These are phyloP conservation scores for Panicum virgatum DNA, from an alignment of 202 grass and related monocot genomes.

Conservation along the genomic window DNA sequence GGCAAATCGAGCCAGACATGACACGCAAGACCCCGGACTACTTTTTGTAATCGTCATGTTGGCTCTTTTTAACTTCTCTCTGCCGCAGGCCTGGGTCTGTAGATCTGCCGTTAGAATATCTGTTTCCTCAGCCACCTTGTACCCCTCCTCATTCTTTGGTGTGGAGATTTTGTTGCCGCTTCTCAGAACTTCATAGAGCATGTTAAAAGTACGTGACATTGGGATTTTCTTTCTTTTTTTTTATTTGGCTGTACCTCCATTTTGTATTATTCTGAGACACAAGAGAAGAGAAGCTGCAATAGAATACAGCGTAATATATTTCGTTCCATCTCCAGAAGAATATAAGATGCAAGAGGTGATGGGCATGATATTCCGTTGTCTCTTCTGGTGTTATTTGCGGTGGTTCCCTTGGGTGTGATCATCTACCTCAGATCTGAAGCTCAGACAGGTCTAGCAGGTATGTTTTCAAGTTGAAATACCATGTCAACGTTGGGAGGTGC, in stretches of 20 bases:
- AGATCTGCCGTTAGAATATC: conserved; percentile 53
- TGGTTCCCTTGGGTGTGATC: not conserved
- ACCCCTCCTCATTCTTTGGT: conserved; percentile 44
- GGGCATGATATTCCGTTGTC: not conserved
- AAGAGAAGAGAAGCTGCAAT: conserved; percentile 48
- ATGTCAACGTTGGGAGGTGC: not conserved
- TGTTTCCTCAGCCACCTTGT: conserved; percentile 36
- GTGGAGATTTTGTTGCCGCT: conserved; percentile 64
- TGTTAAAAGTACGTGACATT: conserved; percentile 48
- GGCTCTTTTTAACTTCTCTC: conserved; percentile 16
- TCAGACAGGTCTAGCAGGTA: not conserved
- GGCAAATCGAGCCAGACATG: conserved; percentile 74
- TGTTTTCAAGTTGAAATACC: too few species aligned
- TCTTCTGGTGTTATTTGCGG: too few species aligned
- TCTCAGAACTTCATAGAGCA: conserved; percentile 55
- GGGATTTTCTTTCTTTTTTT: not conserved
- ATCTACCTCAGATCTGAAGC: not conserved
- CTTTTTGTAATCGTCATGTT: conserved; percentile 63
- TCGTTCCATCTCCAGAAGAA: not conserved
- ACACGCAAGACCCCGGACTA: conserved; percentile 81
- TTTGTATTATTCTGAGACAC: conserved; percentile 48
- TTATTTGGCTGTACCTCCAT: conserved; percentile 25
- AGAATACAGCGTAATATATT: conserved; percentile 30
- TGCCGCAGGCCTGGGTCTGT: conserved; percentile 32
- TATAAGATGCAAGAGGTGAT: not conserved